phyloP scores from a whole-genome alignment of 345 rosid genomes.

The Acer negundo region DNA sequence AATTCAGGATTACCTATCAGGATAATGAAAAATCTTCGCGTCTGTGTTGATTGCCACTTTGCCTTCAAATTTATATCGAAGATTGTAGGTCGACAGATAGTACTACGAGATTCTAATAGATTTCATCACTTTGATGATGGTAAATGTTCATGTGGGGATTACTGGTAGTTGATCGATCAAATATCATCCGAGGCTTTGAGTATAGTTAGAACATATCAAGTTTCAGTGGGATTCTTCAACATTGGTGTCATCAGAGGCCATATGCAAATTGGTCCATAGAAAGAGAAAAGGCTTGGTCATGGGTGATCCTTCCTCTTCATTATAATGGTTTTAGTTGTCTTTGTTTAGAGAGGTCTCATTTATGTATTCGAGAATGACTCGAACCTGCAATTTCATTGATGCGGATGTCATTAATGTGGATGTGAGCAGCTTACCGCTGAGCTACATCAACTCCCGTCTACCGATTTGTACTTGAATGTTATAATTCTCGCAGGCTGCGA shows the following conservation, averaged over 20 bases:
- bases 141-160: conserved; percentile 76
- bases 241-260: not conserved
- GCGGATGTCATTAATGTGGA: no score
- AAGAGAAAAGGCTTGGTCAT: not conserved
- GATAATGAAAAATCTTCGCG: conserved; percentile 90
- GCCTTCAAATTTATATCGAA: conserved; percentile 83
- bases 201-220: not conserved
- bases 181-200: not conserved
- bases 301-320: not conserved
- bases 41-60: conserved; percentile 85
- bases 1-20: conserved; percentile 67
- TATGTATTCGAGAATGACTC: no score
- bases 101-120: conserved; percentile 79
- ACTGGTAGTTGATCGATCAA: conserved; percentile 55
- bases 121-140: conserved; percentile 90
- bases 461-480: not conserved
- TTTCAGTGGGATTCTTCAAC: not conserved
- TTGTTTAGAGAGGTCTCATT: not conserved
- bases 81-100: conserved; percentile 58
- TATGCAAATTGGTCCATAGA: not conserved
- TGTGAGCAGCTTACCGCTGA: not conserved
- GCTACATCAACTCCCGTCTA: not conserved
- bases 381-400: no score
- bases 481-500: no score
- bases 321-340: not conserved